Conservation (phyloP, 2,329 filamentous ascomycete species). For the Botrytis galanthina region DNA sequence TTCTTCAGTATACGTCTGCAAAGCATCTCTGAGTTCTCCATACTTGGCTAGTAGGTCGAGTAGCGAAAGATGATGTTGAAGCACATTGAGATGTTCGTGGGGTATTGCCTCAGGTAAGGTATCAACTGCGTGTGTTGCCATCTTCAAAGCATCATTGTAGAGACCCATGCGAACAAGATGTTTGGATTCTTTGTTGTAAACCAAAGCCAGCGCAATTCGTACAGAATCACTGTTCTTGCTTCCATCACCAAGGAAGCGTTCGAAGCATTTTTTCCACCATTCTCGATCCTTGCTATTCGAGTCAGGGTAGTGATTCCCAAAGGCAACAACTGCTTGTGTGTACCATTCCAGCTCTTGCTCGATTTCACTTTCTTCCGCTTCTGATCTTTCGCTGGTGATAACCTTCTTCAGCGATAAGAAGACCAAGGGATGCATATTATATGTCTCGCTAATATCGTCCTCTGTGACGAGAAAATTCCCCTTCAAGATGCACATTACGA, state of each 20-base stretch:
- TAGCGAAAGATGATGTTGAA: conserved; percentile 29
- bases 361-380: conserved; percentile 24
- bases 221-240: conserved; percentile 27
- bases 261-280: conserved; percentile 33
- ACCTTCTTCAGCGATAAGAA: conserved; percentile 28
- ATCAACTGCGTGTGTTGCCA: conserved; percentile 27
- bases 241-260: conserved; percentile 27
- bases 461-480: conserved; percentile 27
- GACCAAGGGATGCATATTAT: conserved; percentile 30
- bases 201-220: conserved; percentile 26
- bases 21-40: conserved; percentile 27
- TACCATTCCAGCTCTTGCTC: conserved; percentile 30
- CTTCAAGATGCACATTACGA: conserved; percentile 29
- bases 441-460: conserved; percentile 26
- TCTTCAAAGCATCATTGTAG: conserved; percentile 29
- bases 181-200: conserved; percentile 31
- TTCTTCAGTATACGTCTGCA: conserved; percentile 26
- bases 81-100: conserved; percentile 25
- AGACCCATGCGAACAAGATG: conserved; percentile 29
- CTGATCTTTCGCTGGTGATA: conserved; percentile 19
- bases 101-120: conserved; percentile 29
- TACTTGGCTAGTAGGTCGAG: conserved; percentile 30
- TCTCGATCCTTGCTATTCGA: conserved; percentile 24
- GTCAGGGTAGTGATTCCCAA: conserved; percentile 31
- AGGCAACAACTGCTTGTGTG: conserved; percentile 28